phyloP scores from a whole-genome alignment of 192 early-diverging fungal species.

The Gorgonomyces haynaldii region DNA sequence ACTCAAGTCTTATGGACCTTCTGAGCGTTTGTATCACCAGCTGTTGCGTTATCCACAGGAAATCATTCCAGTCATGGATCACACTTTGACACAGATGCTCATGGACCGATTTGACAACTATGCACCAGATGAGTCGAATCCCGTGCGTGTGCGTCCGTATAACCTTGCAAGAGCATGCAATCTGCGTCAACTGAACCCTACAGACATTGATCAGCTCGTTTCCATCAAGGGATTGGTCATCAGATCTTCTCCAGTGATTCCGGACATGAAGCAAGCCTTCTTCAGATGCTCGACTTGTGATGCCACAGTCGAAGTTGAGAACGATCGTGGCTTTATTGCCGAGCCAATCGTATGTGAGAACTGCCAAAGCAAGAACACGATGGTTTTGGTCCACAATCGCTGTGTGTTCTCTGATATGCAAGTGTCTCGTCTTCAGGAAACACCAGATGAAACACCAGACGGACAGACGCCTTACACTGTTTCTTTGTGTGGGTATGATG shows the following conservation, averaged over 20 bases:
- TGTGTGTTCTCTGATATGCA: conserved; percentile 89
- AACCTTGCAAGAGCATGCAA: conserved; percentile 69
- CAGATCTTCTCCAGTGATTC: conserved; percentile 80
- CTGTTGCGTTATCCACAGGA: conserved; percentile 90
- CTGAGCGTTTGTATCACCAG: conserved; percentile 70
- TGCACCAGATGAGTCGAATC: conserved; percentile 37
- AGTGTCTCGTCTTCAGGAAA: conserved; percentile 87
- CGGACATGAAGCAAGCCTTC: conserved; percentile 88
- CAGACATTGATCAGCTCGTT: conserved; percentile 93
- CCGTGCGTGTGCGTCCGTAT: conserved; percentile 65
- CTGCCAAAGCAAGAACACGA: conserved; percentile 70
- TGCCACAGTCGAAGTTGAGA: conserved; percentile 58
- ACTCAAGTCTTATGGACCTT: conserved; percentile 52
- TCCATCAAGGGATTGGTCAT: conserved; percentile 91
- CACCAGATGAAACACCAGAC: conserved; percentile 86
- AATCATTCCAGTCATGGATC: conserved; percentile 90
- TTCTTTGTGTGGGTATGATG: conserved; percentile 81
- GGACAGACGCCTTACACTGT: conserved; percentile 98
- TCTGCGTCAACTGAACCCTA: conserved; percentile 90
- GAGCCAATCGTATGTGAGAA: conserved; percentile 78
- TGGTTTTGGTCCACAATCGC: conserved; percentile 90
- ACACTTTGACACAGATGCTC: conserved; percentile 65
- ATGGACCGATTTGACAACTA: conserved; percentile 53
- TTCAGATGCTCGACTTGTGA: conserved; percentile 91
- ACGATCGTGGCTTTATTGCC: conserved; percentile 76